A percentile compares a stretch with the other conserved stretches of the same genome.
phyloP scores from a whole-genome alignment of 2,329 filamentous ascomycete species.

The Chaetomium globosum region DNA sequence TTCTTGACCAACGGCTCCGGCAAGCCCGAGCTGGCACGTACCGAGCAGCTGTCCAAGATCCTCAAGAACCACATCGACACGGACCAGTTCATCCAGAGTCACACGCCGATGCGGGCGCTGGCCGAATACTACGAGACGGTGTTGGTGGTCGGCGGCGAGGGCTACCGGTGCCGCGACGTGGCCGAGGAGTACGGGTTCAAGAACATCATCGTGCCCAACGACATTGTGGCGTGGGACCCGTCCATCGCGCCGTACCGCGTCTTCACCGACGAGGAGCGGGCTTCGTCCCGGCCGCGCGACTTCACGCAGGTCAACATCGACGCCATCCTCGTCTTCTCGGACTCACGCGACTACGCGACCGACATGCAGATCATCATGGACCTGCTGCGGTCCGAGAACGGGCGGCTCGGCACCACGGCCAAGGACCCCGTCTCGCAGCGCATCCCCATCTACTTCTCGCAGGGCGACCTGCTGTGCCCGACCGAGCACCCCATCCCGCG shows the following conservation, averaged over 20 bases:
- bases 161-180: slow-evolving; percentile 72
- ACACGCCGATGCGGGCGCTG: slow-evolving; percentile 76
- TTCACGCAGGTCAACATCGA: slow-evolving; percentile 73
- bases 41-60: slow-evolving; percentile 68
- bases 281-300: slow-evolving; percentile 68
- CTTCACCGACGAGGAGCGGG: slow-evolving; percentile 69
- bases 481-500: slow-evolving; percentile 67
- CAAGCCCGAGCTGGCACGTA: slow-evolving; percentile 67
- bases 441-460: slow-evolving; percentile 70
- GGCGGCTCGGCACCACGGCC: slow-evolving; percentile 64
- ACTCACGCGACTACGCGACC: slow-evolving; percentile 72
- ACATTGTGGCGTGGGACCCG: slow-evolving; percentile 70
- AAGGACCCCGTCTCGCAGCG: slow-evolving; percentile 66
- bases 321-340: slow-evolving; percentile 74
- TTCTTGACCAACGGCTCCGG: slow-evolving; percentile 75
- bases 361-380: slow-evolving; percentile 79
- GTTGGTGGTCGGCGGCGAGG: slow-evolving; percentile 74
- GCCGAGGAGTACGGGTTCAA: slow-evolving; percentile 75
- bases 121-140: slow-evolving; percentile 77
- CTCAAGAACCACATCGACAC: slow-evolving; percentile 65
- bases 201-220: slow-evolving; percentile 72
- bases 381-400: slow-evolving; percentile 68
- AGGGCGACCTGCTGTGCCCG: slow-evolving; percentile 57
- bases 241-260: slow-evolving; percentile 69
- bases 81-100: slow-evolving; percentile 76